Conservation (phyloP, 1,139 yeast species). For the Candida tropicalis region DNA sequence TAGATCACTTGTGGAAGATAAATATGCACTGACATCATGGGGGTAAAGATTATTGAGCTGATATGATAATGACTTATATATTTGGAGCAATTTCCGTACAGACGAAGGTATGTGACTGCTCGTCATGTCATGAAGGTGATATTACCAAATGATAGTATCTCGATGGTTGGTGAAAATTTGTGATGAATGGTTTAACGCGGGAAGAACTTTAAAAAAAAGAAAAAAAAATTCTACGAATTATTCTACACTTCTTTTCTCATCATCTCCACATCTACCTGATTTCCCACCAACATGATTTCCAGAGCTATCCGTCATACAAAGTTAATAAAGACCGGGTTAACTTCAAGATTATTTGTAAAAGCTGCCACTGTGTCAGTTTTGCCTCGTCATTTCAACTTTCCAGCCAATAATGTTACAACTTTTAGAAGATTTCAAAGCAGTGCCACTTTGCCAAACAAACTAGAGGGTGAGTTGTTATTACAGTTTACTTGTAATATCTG, state of each 20-base stretch:
- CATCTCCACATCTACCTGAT: too few species aligned
- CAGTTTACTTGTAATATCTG: conserved; percentile 95
- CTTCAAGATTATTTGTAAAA: neutral
- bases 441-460: neutral
- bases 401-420: neutral
- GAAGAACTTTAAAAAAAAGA: too few species aligned
- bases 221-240: too few species aligned
- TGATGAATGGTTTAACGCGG: too few species aligned
- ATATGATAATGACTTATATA: neutral
- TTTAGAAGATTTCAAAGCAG: conserved; percentile 1
- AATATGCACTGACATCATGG: neutral
- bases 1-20: neutral
- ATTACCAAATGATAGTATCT: neutral
- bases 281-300: conserved; percentile 5
- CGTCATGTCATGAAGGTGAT: neutral
- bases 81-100: neutral
- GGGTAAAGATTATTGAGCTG: neutral
- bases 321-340: neutral
- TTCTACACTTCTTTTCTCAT: neutral
- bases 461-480: conserved; percentile 53
- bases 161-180: too few species aligned
- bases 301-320: neutral
- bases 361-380: neutral
- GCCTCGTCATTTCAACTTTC: neutral
- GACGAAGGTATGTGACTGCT: neutral